Base-by-base conservation (phyloP, 2,329 filamentous ascomycete genomes). In the Aspergillus sp. region DNA sequence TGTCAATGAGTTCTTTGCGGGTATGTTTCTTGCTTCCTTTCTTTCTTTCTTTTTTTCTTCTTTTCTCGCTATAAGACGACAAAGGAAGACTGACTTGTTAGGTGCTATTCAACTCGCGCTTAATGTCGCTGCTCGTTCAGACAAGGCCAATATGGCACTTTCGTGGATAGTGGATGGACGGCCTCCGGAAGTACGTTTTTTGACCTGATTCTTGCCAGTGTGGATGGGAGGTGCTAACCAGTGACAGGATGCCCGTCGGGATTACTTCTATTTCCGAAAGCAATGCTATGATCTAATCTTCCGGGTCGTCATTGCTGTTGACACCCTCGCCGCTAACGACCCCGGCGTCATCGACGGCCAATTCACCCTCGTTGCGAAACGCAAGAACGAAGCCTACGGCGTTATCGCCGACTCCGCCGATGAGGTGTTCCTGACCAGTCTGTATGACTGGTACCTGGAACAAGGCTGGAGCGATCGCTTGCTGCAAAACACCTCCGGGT, bases 381-480 rank as follows among this genome's bases (percentile, higher is more conserved):
- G 93, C 65, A 80, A 86, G 53, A 80, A 81, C 43, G 91, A 98
- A 70, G 91, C 93, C 0, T 95, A 97, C 67, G 80, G 83, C 40
- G 86, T 96, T 2, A 89, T 98, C 57, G 88, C 94, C 61, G 80
- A 79, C 48, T 94, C 91, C 0, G 79, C 84, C 9, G 93, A 98
- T 56, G 88, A 96, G 60, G 86, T 96, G 4, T 98, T 98, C 72
- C 85, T 97, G 64, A 94, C 88, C 51, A 88, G 88, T 58, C 76
- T 98, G n/a, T 98, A 96, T 64, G 90, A 96, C 60, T 98, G 93
- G 91, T 98, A 98, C 67, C 82, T 97, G 55, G 71, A 78, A 45
- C 83, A 90, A 63, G 85, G 86, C 12, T 90, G 87, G 82, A 85
- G 81, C 7, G 88, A 96, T 52, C 84, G 89, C 9, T 78, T 98